Conservation (phyloP, 2,329 filamentous ascomycete genomes). For the Scedosporium boydii region DNA sequence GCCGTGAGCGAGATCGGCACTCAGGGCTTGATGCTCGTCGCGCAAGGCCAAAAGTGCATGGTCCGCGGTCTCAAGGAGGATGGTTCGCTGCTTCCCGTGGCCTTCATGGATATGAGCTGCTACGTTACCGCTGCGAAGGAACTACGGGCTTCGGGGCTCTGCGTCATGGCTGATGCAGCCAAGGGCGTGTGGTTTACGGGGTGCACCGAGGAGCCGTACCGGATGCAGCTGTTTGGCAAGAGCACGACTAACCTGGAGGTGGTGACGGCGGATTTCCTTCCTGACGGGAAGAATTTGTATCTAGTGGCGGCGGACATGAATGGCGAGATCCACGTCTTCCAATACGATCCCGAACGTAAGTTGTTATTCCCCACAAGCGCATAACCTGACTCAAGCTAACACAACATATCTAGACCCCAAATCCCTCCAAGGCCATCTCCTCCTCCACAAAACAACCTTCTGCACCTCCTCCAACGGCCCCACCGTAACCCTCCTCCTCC, state of each 20-base stretch:
- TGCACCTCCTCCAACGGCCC: slow-evolving; percentile 71
- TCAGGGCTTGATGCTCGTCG: slow-evolving; percentile 79
- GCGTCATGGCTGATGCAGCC: slow-evolving; percentile 78
- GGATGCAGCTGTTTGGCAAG: slow-evolving; percentile 88
- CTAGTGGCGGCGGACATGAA: slow-evolving; percentile 78
- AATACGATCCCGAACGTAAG: slow-evolving; percentile 91
- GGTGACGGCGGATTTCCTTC: slow-evolving; percentile 76
- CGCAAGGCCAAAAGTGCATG: slow-evolving; percentile 96
- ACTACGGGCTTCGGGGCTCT: slow-evolving; percentile 73
- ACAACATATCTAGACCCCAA: slow-evolving; percentile 60
- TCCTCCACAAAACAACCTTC: slow-evolving; percentile 83
- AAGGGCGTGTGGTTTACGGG: slow-evolving; percentile 96
- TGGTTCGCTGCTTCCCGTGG: slow-evolving; percentile 81
- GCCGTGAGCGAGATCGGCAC: slow-evolving; percentile 75
- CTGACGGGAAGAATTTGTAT: slow-evolving; percentile 72
- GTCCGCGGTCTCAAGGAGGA: slow-evolving; percentile 94
- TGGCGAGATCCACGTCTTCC: slow-evolving; percentile 76
- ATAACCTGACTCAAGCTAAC: neutral
- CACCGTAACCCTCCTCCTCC: slow-evolving; percentile 63
- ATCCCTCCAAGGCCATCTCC: slow-evolving; percentile 77
- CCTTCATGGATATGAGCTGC: slow-evolving; percentile 96
- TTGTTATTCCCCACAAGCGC: slow-evolving; percentile 13
- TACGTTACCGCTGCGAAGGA: slow-evolving; percentile 83
- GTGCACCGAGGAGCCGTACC: slow-evolving; percentile 94
- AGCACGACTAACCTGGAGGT: slow-evolving; percentile 70